phyloP scores from a whole-genome alignment of 208 protist genomes.

The Leishmania mexicana region DNA sequence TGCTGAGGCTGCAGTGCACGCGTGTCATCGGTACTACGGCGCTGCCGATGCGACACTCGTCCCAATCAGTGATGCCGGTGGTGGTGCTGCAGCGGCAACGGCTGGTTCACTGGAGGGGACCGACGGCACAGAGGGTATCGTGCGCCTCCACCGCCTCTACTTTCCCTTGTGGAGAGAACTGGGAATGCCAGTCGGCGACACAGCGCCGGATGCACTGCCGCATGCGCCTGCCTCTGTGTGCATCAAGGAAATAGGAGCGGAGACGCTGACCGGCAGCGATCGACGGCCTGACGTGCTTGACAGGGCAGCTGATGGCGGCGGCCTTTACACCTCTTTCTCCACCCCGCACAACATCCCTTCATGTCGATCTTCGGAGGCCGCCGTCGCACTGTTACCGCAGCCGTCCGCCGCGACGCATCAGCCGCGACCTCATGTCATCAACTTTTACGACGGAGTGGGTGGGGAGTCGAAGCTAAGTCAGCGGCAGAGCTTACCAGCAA shows the following conservation, averaged over 20 bases:
- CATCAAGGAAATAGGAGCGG: background rate
- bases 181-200: conserved; percentile 9
- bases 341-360: background rate
- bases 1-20: conserved; percentile 30
- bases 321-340: conserved; percentile 4
- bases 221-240: background rate
- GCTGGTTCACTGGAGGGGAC: background rate
- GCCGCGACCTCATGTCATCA: background rate
- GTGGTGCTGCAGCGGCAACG: background rate
- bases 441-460: background rate
- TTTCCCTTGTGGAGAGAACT: conserved; percentile 20
- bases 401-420: background rate
- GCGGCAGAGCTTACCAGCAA: background rate
- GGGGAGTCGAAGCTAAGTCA: background rate
- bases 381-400: background rate
- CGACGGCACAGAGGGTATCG: background rate
- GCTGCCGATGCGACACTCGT: conserved; percentile 7
- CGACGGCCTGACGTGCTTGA: background rate
- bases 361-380: background rate
- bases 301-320: background rate
- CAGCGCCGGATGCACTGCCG: background rate
- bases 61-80: conserved; percentile 10
- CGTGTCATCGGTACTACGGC: conserved; percentile 16
- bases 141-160: conserved; percentile 21
- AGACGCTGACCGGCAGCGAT: background rate